Conservation (phyloP, 306 rosid species). For the Pyrus bretschneideri region DNA sequence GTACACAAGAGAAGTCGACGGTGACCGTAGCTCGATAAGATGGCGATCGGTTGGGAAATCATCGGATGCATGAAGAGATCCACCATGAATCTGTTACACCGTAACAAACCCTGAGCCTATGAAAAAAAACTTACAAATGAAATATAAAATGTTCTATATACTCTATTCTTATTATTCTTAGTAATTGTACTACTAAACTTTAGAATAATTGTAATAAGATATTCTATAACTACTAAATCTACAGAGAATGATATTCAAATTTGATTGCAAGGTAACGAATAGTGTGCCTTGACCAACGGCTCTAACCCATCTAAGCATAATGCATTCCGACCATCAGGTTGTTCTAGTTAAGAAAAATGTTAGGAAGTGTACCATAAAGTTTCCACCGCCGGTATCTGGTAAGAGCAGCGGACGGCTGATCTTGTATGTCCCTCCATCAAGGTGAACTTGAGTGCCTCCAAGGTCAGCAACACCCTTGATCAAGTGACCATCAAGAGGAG, state of each 20-base stretch:
- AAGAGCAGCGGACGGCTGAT: conserved; percentile 32
- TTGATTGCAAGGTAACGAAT: too few relatives aligned
- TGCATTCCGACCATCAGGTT: too few relatives aligned
- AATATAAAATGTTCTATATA: background rate
- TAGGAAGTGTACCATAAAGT: conserved; percentile 26
- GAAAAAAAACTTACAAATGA: background rate
- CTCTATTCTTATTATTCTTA: too few relatives aligned
- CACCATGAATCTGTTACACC: conserved; percentile 33
- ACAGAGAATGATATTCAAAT: too few relatives aligned
- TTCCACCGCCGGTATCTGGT: conserved; percentile 20
- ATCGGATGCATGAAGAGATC: conserved; percentile 29
- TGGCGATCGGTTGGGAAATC: conserved; percentile 25
- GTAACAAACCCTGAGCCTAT: background rate
- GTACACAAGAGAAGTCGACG: conserved; percentile 1
- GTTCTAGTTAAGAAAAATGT: too few relatives aligned
- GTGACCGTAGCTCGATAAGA: conserved; percentile 27
- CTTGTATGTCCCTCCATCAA: conserved; percentile 40
- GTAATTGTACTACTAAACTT: too few relatives aligned
- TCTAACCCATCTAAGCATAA: too few relatives aligned
- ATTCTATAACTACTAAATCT: too few relatives aligned
- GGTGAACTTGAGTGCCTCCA: conserved; percentile 34
- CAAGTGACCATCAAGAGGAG: conserved; percentile 13
- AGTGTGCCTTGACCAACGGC: too few relatives aligned
- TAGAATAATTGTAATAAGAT: too few relatives aligned
- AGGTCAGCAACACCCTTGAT: conserved; percentile 30